Percentiles rank a stretch among this genome's conserved stretches.
Conservation (phyloP, 257 asterid genomes). For the Apocynum venetum region DNA sequence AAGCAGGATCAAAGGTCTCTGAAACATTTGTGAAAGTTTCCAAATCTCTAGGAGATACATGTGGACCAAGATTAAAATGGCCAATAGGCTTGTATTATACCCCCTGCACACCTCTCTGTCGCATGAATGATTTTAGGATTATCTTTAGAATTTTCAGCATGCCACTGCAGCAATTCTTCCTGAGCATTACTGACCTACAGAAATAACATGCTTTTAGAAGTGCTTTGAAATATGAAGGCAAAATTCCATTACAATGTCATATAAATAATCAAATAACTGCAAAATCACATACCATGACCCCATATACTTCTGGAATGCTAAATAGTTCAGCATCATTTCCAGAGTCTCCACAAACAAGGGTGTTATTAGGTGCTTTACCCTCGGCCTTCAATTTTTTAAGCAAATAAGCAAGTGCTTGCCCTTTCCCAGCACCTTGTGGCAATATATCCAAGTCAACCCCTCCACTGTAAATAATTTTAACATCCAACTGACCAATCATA, state of each 20-base stretch:
- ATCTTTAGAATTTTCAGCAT: slow-evolving; percentile 74
- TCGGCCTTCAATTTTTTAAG: slow-evolving; percentile 61
- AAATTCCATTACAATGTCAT: slow-evolving; percentile 12
- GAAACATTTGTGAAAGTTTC: slow-evolving; percentile 49
- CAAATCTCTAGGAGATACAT: slow-evolving; percentile 76
- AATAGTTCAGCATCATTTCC: slow-evolving; percentile 97
- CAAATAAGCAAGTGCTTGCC: slow-evolving; percentile 97
- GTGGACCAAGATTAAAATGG: slow-evolving; percentile 88
- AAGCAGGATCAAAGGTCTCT: slow-evolving; percentile 74
- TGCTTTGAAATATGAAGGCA: slow-evolving; percentile 13
- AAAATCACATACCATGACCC: slow-evolving; percentile 80
- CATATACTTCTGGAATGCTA: slow-evolving; percentile 82
- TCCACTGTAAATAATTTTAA: slow-evolving; percentile 93
- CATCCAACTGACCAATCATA: slow-evolving; percentile 70
- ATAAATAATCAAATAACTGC: slow-evolving; percentile 10
- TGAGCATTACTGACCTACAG: slow-evolving; percentile 88
- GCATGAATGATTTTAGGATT: slow-evolving; percentile 85
- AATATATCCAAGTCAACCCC: slow-evolving; percentile 94
- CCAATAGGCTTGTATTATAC: slow-evolving; percentile 93
- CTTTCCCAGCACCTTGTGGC: slow-evolving; percentile 99
- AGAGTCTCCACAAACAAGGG: slow-evolving; percentile 97
- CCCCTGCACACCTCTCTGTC: slow-evolving; percentile 93
- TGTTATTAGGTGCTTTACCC: slow-evolving; percentile 68
- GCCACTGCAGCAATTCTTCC: slow-evolving; percentile 98
- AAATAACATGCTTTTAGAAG: slow-evolving; percentile 8